These are phyloP conservation scores for Nakataea oryzae DNA, from an alignment of 2,329 filamentous ascomycete species.

Conservation along the genomic window DNA sequence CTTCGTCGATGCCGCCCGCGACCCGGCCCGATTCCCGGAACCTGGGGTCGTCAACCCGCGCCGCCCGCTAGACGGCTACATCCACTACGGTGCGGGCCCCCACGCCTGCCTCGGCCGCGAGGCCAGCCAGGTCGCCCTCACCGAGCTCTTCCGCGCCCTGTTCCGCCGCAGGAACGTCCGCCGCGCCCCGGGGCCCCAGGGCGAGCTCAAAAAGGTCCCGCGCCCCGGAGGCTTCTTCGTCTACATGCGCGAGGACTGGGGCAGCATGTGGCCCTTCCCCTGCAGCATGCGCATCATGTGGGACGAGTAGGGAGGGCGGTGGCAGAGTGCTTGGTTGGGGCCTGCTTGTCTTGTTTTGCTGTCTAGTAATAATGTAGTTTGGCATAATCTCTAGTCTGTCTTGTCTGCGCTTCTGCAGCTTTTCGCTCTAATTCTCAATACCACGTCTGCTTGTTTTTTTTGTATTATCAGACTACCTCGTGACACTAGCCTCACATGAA, in stretches of 20 bases:
- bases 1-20: conserved; percentile 43
- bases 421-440: no score
- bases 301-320: conserved; percentile 22
- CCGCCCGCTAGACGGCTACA: conserved; percentile 53
- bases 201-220: conserved; percentile 55
- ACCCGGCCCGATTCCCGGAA: conserved; percentile 48
- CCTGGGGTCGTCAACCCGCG: conserved; percentile 51
- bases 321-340: background rate
- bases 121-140: conserved; percentile 49
- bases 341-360: no score
- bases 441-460: no score
- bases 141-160: conserved; percentile 57
- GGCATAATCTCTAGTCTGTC: background rate
- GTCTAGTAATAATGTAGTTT: background rate
- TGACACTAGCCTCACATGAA: no score
- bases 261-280: conserved; percentile 34
- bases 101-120: conserved; percentile 53
- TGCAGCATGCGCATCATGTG: conserved; percentile 43
- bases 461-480: no score
- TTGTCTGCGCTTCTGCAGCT: no score
- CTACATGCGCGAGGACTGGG: conserved; percentile 59
- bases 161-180: conserved; percentile 51
- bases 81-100: conserved; percentile 52
- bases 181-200: conserved; percentile 52
- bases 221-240: conserved; percentile 42